phyloP scores from a whole-genome alignment of 2,329 filamentous ascomycete species.

The Colletotrichum sp. region DNA sequence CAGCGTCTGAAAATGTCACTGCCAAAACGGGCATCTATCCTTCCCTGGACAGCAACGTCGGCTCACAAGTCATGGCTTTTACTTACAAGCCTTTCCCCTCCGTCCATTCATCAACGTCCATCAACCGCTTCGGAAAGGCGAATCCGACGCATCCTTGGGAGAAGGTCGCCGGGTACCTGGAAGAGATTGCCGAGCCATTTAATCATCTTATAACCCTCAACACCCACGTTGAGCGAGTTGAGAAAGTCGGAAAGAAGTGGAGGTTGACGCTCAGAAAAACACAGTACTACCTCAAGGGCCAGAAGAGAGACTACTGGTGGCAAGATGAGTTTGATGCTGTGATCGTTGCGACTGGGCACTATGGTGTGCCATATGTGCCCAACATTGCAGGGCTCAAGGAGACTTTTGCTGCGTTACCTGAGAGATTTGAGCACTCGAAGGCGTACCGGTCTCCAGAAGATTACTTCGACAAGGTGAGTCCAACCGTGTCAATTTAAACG shows the following conservation, averaged over 20 bases:
- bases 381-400: constrained; percentile 43
- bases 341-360: constrained; percentile 46
- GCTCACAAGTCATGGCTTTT: constrained; percentile 58
- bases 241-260: constrained; percentile 50
- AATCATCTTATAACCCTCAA: constrained; percentile 48
- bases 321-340: constrained; percentile 44
- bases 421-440: constrained; percentile 43
- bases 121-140: constrained; percentile 49
- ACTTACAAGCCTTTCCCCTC: constrained; percentile 54
- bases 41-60: constrained; percentile 64
- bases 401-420: constrained; percentile 39
- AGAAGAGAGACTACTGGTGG: constrained; percentile 43
- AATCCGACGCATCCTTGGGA: constrained; percentile 54
- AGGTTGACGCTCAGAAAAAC: constrained; percentile 51
- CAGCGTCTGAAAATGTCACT: constrained; percentile 36
- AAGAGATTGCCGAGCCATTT: constrained; percentile 57
- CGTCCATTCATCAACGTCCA: constrained; percentile 37
- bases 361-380: constrained; percentile 43
- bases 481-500: constrained; percentile 5
- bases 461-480: constrained; percentile 22
- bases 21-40: constrained; percentile 34
- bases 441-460: constrained; percentile 35
- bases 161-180: constrained; percentile 45
- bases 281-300: constrained; percentile 39
- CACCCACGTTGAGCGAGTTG: constrained; percentile 61